Evolutionary conservation across 2,329 filamentous ascomycete genomes (phyloP).

Genomic region (Arthrobotrys entomopaga): DNA sequence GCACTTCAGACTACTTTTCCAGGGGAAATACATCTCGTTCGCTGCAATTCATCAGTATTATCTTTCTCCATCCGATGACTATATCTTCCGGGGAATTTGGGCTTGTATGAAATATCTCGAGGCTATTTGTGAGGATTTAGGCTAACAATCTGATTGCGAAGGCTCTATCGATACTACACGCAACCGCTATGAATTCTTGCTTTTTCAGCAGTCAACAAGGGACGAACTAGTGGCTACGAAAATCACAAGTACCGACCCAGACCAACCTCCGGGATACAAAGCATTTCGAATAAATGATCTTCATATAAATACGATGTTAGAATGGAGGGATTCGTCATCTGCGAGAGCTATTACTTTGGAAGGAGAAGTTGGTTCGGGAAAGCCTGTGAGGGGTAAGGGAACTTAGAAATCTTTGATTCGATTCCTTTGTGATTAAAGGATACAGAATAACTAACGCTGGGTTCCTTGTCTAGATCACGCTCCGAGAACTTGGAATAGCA

Average conservation of each 20-base stretch:
- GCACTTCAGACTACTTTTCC: conserved; percentile 16
- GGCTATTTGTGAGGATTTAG: no score
- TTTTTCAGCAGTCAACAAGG: neutral
- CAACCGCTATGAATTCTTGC: conserved; percentile 11
- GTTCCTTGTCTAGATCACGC: neutral
- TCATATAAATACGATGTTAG: no score
- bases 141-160: neutral
- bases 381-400: no score
- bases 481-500: conserved; percentile 12
- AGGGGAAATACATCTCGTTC: neutral
- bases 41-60: conserved; percentile 15
- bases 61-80: neutral
- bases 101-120: conserved; percentile 7
- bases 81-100: conserved; percentile 16
- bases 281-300: no score
- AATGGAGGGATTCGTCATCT: conserved; percentile 19
- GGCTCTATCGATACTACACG: neutral
- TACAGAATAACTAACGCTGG: no score
- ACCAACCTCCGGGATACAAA: no score
- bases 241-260: no score
- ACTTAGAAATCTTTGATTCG: neutral
- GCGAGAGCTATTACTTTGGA: neutral
- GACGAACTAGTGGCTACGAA: no score
- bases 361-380: neutral
- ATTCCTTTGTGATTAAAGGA: no score